These are phyloP conservation scores for Alternaria dauci DNA, from an alignment of 2,329 filamentous ascomycete species.

Conservation along the genomic window DNA sequence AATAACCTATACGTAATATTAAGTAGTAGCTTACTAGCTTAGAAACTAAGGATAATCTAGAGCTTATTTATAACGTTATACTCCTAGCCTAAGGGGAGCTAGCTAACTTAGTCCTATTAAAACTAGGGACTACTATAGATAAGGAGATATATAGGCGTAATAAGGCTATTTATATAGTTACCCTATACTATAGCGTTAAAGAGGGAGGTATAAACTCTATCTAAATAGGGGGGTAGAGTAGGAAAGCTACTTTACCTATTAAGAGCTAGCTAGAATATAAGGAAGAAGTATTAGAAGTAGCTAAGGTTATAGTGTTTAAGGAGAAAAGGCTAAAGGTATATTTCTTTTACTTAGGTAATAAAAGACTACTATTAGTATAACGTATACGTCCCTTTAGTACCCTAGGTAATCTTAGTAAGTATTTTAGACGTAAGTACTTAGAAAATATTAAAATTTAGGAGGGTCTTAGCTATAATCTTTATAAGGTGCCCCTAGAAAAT, in stretches of 20 bases:
- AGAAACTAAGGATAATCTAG: conserved; percentile 12
- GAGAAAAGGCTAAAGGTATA: conserved; percentile 25
- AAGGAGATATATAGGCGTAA: conserved; percentile 13
- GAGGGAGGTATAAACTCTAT: conserved; percentile 15
- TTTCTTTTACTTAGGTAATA: conserved; percentile 27
- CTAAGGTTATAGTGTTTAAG: conserved; percentile 19
- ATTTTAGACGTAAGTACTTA: conserved; percentile 24
- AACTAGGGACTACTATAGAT: conserved; percentile 2
- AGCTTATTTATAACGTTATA: conserved; percentile 10
- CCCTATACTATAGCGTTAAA: conserved; percentile 19
- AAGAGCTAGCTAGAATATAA: conserved; percentile 17
- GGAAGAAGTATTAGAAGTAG: conserved; percentile 23
- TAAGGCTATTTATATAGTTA: conserved; percentile 10
- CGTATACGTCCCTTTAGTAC: conserved; percentile 19
- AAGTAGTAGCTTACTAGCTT: conserved; percentile 27
- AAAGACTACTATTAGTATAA: conserved; percentile 5
- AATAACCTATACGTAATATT: conserved; percentile 23
- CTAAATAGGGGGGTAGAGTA: conserved; percentile 1
- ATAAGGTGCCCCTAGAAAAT: conserved; percentile 4
- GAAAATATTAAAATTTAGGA: conserved; percentile 8
- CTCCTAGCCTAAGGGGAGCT: conserved; percentile 17
- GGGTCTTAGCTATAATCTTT: conserved; percentile 14
- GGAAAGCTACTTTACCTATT: not conserved
- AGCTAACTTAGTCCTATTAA: not conserved
- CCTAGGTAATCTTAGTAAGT: conserved; percentile 22